Evolutionary conservation across 371 early-diverging fungal species (phyloP), one percentile per base, ranked within the genome.

Genomic region (Mucor indicus): DNA sequence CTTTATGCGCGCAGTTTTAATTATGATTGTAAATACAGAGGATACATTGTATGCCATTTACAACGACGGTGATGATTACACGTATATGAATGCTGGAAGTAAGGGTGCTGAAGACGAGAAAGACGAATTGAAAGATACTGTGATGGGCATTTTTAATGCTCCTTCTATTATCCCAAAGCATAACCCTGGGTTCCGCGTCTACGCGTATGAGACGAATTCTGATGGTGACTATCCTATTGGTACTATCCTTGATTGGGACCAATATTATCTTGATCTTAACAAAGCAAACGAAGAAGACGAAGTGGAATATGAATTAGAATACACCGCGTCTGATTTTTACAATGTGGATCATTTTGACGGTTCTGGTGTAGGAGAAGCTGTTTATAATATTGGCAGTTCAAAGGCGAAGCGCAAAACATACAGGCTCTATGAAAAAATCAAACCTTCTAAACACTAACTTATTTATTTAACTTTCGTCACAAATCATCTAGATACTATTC

Each of bases 171-270:
- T 78, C 39, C 81, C 79, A 10, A 53, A 46, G 7, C 49, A 72
- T 50, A 80, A 80, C 38, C 80, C 83, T 32, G 72, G 70, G 30
- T 41, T 77, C 22, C 72, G 81, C 23, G 69, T 77, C 8, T 83
- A 79, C 51, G 31, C 45, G 2, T 83, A 79, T 54, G 53, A 69
- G 1, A 53, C 61, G 38, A n/a, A n/a, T n/a, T 20, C 30, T 10
- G 42, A 44, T 10, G 32, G 31, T 11, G 8, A 29, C 6, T 54
- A 53, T 15, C 53, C 53, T 32, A 24, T 52, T 46, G 74, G 79
- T 20, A 44, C 50, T 12, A 52, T 83, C 19, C 30, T 57, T 13
- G 70, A 76, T 21, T 80, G 76, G 62, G 57, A 50, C n/a, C 83
- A 83, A 56, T 81, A 76, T 44, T 81, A 65, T 53, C 48, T 71